Base-by-base conservation (phyloP, 1,139 yeast species). In the Pichia sp. region DNA sequence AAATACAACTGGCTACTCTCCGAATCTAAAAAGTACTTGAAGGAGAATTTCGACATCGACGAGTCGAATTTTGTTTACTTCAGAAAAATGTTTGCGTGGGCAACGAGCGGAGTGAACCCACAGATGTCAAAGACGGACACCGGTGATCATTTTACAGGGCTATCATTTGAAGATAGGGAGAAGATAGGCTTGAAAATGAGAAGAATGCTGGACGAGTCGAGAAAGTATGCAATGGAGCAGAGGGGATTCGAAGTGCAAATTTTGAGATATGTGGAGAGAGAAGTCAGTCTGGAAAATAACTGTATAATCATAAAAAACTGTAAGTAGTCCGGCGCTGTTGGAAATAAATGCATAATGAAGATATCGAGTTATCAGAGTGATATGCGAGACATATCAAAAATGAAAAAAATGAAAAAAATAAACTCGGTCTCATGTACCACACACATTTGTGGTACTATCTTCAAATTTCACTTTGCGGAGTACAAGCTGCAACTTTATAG, bases 51-150 rank as follows among this genome's bases (percentile, higher is more conserved):
- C 40, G 67, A 60, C 0, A 66, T 73, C 4, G 64, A 66, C 27
- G 56, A 53, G 3, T 66, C 65, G 2, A 76, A 81, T n/a, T 87
- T 90, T 63, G 67, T 67, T 6, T 75, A 77, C 10, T 68, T 90
- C 52, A 78, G 79, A 57, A 85, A 81, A 65, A 75, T 87, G 69
- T 87, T 85, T 9, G 84, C 96, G 2, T 91, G 97, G 96, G 96
- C 96, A 0, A 88, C 92, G 0, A 82, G 85, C 62, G 95, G 95
- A 1, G 65, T 74, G 14, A 70, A 78, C 51, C 75, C 75, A 1
- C 75, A 73, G 4, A 61, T 68, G 58, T 63, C 63, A 1, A 75
- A 71, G 47, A 64, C 67, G 5, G 74, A 69, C 30, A 72, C 68
- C 4, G 56, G 70, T 2, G 71, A 66, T n/a, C 84, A 79, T 61